Evolutionary conservation across 306 rosid genomes (phyloP), one percentile per base, ranked within the genome.

Genomic region (Senna siamea): DNA sequence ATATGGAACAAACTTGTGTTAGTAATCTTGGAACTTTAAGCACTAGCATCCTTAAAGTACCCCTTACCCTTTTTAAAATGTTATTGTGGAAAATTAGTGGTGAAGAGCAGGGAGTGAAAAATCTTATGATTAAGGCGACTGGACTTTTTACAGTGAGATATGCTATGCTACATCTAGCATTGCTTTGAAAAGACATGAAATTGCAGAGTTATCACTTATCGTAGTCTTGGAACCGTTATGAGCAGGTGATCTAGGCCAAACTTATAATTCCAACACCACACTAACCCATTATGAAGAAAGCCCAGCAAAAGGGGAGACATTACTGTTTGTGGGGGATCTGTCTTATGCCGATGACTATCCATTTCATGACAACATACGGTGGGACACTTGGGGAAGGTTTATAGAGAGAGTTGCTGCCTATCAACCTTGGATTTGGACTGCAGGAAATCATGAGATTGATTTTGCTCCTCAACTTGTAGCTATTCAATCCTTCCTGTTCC

Each of bases 321-420:
- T 89, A 7, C 72, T 89, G 84, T 85, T 70, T 69, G 66, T 84
- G 19, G 89, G 93, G 4, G 89, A 89, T 75, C 88, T 92, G 28
- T 83, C 98, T 54, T 90, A 90, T 68, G 96, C 98, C 0, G 88
- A 90, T 76, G 83, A 80, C 32, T 83, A 88, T 69, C 92, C 92
- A 23, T 74, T 80, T 66, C 96, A 88, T 72, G 96, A 90, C 70
- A 90, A 85, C 69, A 38, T 5, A 13, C 81, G 89, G 48, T 92
- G 98, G 96, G 96, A 89, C 66, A 82, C 92, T 14, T 92, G 98
- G 98, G 83, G 92, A 65, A 85, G 98, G 48, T 92, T 89, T 50
- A 11, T 52, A 1, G 98, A 92, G 71, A 87, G 93, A 72, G 76
- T 63, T 84, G 83, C 79, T 61, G 93, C 98, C 14, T 74, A 88